A percentile compares a stretch with the other conserved stretches of the same genome.
These are phyloP conservation scores for Fusarium tricinctum DNA, from an alignment of 2,329 filamentous ascomycete species.

Conservation along the genomic window DNA sequence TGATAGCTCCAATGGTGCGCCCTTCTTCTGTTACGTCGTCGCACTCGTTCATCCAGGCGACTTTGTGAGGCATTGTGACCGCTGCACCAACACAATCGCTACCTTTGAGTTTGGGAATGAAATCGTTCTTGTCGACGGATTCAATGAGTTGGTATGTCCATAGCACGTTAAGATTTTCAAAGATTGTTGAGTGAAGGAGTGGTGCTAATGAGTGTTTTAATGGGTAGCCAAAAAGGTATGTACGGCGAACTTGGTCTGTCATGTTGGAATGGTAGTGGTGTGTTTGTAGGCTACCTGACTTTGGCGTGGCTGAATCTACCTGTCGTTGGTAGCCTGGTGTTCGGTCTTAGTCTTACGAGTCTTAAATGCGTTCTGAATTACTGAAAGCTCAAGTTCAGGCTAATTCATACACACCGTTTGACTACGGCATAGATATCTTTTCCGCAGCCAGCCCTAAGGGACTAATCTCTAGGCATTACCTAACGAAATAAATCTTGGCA, in stretches of 20 bases:
- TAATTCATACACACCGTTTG: no score
- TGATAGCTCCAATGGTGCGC: neutral
- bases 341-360: no score
- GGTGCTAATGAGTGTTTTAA: conserved; percentile 7
- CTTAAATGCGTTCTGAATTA: no score
- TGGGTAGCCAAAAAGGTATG: conserved; percentile 9
- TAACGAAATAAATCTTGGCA: no score
- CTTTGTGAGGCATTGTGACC: conserved; percentile 9
- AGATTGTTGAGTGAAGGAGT: conserved; percentile 6
- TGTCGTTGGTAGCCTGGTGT: no score
- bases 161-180: neutral
- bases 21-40: conserved; percentile 7
- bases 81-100: conserved; percentile 6
- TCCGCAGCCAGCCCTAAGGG: neutral
- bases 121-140: conserved; percentile 2
- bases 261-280: no score
- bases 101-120: neutral
- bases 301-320: no score
- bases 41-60: conserved; percentile 2
- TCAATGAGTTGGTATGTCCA: conserved; percentile 10
- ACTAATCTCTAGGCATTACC: neutral
- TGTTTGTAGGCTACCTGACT: no score
- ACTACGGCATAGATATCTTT: neutral
- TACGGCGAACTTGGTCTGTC: neutral
- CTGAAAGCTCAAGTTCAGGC: no score